A percentile compares a stretch with the other conserved stretches of the same genome.
Evolutionary conservation across 257 asterid species (phyloP).

Genomic region (Oldenlandia corymbosa): DNA sequence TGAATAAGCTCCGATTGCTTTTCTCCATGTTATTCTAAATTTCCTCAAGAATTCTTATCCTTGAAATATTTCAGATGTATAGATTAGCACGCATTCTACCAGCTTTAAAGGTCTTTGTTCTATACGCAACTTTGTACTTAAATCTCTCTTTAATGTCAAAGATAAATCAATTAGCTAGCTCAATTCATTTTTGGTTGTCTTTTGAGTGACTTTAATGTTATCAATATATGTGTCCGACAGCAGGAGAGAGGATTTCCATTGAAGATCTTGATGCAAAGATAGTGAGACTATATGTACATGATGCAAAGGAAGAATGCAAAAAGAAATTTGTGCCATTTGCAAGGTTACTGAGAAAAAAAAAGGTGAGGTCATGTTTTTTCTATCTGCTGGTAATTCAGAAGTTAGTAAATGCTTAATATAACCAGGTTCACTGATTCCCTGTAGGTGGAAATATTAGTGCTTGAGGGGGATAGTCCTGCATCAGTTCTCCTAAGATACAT

Average conservation of each 20-base stretch:
- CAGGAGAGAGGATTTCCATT: constrained; percentile 55
- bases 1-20: neutral
- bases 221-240: constrained; percentile 37
- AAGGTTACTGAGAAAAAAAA: constrained; percentile 29
- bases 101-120: neutral
- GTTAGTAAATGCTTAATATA: constrained; percentile 16
- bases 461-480: constrained; percentile 83
- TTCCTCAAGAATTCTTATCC: neutral
- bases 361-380: constrained; percentile 29
- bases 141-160: neutral
- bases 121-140: neutral
- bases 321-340: constrained; percentile 44
- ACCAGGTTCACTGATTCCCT: constrained; percentile 13
- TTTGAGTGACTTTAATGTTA: neutral
- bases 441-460: constrained; percentile 57
- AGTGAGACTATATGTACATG: constrained; percentile 50
- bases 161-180: no score
- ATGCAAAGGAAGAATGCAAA: constrained; percentile 49
- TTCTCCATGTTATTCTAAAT: no score
- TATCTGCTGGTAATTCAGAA: constrained; percentile 10
- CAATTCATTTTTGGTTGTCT: no score
- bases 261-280: constrained; percentile 53
- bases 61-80: neutral
- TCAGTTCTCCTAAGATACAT: constrained; percentile 50
- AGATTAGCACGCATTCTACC: neutral